Evolutionary conservation across 2,329 filamentous ascomycete genomes (phyloP).

Genomic region (Leptographium radiaticola): DNA sequence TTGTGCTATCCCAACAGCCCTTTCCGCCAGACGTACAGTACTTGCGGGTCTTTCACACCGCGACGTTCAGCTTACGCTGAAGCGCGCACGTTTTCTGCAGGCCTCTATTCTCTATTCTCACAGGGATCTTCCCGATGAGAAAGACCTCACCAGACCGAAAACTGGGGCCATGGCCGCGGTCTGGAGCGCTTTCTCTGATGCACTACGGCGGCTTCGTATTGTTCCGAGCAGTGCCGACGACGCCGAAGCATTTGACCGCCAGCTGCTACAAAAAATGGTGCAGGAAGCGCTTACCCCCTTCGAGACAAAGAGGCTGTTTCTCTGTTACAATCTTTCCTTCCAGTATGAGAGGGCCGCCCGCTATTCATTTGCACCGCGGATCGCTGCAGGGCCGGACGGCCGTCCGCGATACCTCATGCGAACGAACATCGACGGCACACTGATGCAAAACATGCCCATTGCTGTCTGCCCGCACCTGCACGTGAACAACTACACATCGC

Average conservation of each 20-base stretch:
- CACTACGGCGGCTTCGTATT: too few relatives aligned
- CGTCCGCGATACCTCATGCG: background rate
- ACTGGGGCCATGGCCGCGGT: too few relatives aligned
- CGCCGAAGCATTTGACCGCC: background rate
- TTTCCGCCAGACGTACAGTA: background rate
- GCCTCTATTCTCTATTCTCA: too few relatives aligned
- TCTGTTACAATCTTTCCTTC: too few relatives aligned
- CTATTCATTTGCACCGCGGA: background rate
- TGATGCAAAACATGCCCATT: background rate
- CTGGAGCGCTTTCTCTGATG: too few relatives aligned
- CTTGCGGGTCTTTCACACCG: background rate
- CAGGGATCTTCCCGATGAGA: too few relatives aligned
- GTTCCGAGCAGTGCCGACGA: too few relatives aligned
- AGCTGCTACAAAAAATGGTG: background rate
- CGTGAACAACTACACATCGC: background rate
- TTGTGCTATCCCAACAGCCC: background rate
- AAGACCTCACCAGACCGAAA: too few relatives aligned
- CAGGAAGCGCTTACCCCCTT: background rate
- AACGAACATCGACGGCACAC: background rate
- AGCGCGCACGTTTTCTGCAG: background rate
- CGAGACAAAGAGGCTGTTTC: background rate
- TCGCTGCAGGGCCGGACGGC: background rate
- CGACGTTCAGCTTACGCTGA: background rate
- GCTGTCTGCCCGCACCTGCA: background rate
- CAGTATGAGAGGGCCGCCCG: background rate